A percentile compares a stretch with the other conserved stretches of the same genome.
These are phyloP conservation scores for Penicillium coffeae DNA, from an alignment of 495 filamentous ascomycete species.

Conservation along the genomic window DNA sequence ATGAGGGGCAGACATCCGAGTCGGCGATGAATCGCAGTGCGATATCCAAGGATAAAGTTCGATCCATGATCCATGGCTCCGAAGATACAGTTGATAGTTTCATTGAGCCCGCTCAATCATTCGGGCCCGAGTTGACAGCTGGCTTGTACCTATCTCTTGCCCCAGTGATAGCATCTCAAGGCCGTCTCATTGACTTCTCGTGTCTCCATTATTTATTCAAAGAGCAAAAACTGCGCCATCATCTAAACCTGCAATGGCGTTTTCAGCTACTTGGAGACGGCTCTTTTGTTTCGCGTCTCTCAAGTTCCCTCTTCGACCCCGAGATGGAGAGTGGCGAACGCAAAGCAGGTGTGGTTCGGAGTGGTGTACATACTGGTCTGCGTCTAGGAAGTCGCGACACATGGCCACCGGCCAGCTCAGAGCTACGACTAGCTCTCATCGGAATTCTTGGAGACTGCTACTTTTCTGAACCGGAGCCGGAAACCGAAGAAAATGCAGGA, in stretches of 20 bases:
- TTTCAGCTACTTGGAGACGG: conserved; percentile 85
- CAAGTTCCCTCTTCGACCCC: conserved; percentile 79
- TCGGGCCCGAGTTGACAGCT: conserved; percentile 69
- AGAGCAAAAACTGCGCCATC: conserved; percentile 65
- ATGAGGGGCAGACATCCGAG: conserved; percentile 19
- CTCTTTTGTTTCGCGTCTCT: conserved; percentile 71
- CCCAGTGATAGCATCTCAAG: conserved; percentile 69
- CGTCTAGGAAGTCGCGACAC: conserved; percentile 69
- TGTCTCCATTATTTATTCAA: conserved; percentile 78
- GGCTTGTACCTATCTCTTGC: conserved; percentile 71
- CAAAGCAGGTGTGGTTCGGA: conserved; percentile 60
- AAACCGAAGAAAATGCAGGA: conserved; percentile 18
- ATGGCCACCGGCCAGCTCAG: conserved; percentile 93
- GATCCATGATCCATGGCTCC: conserved; percentile 21
- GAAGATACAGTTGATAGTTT: conserved; percentile 6
- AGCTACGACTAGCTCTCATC: conserved; percentile 82
- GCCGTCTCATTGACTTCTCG: conserved; percentile 68
- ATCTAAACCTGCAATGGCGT: conserved; percentile 70
- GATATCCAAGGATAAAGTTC: conserved; percentile 28
- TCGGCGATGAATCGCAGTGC: conserved; percentile 22
- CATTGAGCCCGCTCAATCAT: conserved; percentile 19
- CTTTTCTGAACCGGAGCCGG: conserved; percentile 22
- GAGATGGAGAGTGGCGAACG: conserved; percentile 79
- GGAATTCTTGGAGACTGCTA: conserved; percentile 80
- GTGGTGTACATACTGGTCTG: conserved; percentile 72